phyloP scores from a whole-genome alignment of 2,329 filamentous ascomycete genomes.

The Apiospora rasikravindrae region DNA sequence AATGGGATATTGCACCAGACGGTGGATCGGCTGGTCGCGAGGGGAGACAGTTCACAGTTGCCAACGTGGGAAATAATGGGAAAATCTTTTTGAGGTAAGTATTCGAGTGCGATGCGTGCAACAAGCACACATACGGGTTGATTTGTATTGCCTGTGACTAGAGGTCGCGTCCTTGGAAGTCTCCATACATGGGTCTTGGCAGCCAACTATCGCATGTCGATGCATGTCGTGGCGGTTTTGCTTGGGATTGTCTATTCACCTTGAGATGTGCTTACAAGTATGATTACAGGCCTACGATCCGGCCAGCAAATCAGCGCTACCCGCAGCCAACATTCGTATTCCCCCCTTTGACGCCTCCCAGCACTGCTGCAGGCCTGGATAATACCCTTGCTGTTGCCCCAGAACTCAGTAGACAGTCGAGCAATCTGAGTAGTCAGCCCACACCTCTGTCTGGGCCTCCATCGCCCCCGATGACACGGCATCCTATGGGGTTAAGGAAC shows the following conservation, averaged over 20 bases:
- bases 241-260: background rate
- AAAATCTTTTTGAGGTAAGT: slow-evolving; percentile 80
- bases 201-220: background rate
- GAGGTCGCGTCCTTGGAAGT: background rate
- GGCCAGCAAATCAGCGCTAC: slow-evolving; percentile 65
- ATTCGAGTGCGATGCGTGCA: slow-evolving; percentile 4
- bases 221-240: background rate
- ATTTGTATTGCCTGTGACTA: background rate
- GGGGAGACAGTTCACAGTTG: slow-evolving; percentile 77
- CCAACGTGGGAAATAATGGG: slow-evolving; percentile 83
- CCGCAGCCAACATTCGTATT: slow-evolving; percentile 66
- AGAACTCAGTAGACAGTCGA: background rate
- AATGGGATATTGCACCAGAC: slow-evolving; percentile 64
- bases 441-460: slow-evolving; percentile 6
- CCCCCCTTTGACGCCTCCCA: slow-evolving; percentile 61
- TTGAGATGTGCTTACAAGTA: background rate
- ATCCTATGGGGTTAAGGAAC: background rate
- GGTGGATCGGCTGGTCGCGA: slow-evolving; percentile 65
- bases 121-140: background rate
- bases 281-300: slow-evolving; percentile 61
- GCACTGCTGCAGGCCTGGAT: slow-evolving; percentile 62
- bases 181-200: background rate
- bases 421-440: background rate
- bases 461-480: background rate
- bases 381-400: slow-evolving; percentile 42